Evolutionary conservation across 441 rosid genomes (phyloP), one percentile per base, ranked within the genome.

Genomic region (Jatropha podagrica): DNA sequence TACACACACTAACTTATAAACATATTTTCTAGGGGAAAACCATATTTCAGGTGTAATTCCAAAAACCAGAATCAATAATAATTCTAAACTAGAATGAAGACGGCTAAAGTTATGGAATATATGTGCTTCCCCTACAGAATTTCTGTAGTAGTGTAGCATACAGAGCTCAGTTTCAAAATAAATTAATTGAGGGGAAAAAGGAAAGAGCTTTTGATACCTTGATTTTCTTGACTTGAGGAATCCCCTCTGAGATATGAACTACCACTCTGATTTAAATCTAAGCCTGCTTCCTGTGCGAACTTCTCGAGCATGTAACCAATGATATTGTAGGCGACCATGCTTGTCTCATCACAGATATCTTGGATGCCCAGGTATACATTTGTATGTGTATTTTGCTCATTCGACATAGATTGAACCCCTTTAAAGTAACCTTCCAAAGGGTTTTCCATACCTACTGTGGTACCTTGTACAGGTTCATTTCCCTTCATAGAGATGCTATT

Each of bases 281-380:
- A 40, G 56, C 85, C 86, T 74, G 88, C 87, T 73, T 69, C 84
- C 70, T 71, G 73, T 27, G 89, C 86, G 63, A 93, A 82, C 76
- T 83, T 87, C 81, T 87, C 90, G 73, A 93, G 70, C 58, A 92
- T 65, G 65, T 56, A 61, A 78, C 97, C 94, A 71, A 93, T 82
- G 38, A 95, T 80, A 79, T 90, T 80, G 86, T 92, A 85, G 27
- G 92, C 90, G 79, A 88, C 84, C 84, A 93, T 67, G 75, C 97
- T 88, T 10, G 92, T 78, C 67, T 87, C 90, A 26, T 92, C 97
- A 82, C 88, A 88, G 20, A 83, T 84, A 59, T 91, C 95, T 83
- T 93, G 99, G 81, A 93, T 69, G 17, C 84, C 76, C 14, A 95
- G 88, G 78, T 93, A 95, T 38, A 75, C 81, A 78, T 92, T 89